Base-by-base conservation (phyloP, 2,329 filamentous ascomycete species). In the Tolypocladium cylindrosporum region DNA sequence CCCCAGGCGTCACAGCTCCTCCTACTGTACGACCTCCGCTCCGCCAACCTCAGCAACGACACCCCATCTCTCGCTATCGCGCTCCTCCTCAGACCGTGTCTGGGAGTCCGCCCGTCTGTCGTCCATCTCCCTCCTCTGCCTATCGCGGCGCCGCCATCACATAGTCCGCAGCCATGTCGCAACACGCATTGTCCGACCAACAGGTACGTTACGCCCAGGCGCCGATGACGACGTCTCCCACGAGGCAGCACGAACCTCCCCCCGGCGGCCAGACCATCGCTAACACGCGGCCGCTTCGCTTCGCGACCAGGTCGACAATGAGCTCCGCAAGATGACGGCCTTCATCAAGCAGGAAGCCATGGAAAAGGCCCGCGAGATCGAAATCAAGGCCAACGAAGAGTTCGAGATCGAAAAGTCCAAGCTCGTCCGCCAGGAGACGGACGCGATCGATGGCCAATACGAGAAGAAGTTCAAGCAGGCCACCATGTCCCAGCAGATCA, bases 401-500 rank as follows among this genome's bases (percentile, higher is more conserved):
- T 97, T 97, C 77, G 90, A 91, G 72, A 97, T 97, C 73, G 94
- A 99, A 74, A 99, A 99, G 79, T 94, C 92, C 69, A 97, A 96
- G 82, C 90, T 99, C 55, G 94, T 97, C 68, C 93, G 91, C 73
- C 87, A 95, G 77, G 94, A 97, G 78, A 97, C 90, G 57, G 85
- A 91, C 70, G 78, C 91, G 75, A 97, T 99, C 80, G 94, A 99
- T 78, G 80, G 81, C 64, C 80, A 88, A 67, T 99, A 97, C 83
- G 90, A 93, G 78, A 97, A 96, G 86, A 97, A 97, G 81, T 95
- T 95, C 85, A 99, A 97, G 82, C 90, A 96, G 78, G 93, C 94
- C 68, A 85, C 89, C 79, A 96, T 97, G 90, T 93, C 91, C 62
- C 94, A 97, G 83, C 94, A 99, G 79, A 97, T 97, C 79, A 96